Conservation (phyloP, 176 grass and related monocot species). For the Chrysopogon serrulatus region DNA sequence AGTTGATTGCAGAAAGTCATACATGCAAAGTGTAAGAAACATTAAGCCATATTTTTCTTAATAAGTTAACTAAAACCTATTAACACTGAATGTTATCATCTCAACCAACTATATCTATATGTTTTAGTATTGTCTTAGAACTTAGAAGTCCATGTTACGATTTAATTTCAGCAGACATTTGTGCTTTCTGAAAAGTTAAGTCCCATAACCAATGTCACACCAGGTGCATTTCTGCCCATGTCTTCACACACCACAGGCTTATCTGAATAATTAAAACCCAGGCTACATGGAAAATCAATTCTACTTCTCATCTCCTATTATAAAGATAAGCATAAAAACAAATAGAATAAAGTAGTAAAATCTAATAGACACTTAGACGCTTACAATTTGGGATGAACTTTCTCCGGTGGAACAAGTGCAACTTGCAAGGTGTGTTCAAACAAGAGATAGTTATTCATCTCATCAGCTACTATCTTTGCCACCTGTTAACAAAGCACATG, state of each 20-base stretch:
- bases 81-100: neutral
- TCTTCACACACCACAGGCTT: neutral
- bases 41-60: neutral
- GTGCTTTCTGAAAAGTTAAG: neutral
- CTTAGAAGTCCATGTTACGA: neutral
- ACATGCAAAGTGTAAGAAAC: neutral
- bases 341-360: neutral
- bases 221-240: neutral
- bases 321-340: neutral
- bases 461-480: constrained; percentile 79
- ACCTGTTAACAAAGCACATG: constrained; percentile 44
- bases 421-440: constrained; percentile 85
- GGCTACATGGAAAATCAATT: neutral
- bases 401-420: constrained; percentile 53
- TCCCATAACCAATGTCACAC: neutral
- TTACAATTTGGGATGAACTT: constrained; percentile 86
- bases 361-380: neutral
- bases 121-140: neutral
- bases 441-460: constrained; percentile 88
- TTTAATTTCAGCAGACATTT: neutral
- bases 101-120: neutral
- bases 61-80: neutral
- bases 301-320: neutral
- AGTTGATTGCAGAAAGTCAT: neutral
- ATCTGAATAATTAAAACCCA: too few species aligned